Evolutionary conservation across 805 yeast genomes (phyloP), one percentile per base, ranked within the genome.

Genomic region (Lipomyces lipofer): DNA sequence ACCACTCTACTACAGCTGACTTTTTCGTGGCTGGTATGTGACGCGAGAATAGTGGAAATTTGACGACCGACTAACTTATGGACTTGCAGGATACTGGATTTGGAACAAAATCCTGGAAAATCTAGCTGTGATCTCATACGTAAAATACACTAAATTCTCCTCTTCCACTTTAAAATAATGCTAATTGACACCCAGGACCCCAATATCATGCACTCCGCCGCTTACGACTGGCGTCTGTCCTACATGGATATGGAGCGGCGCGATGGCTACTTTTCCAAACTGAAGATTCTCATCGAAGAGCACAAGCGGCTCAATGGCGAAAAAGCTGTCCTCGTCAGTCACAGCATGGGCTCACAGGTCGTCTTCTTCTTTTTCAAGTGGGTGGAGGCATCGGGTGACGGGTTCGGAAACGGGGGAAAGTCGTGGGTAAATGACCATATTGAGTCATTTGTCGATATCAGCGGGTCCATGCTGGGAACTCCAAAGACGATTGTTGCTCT

Each of bases 1-100:
- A 5, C 7, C 15, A 25, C 8, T 19, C 13, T 21, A 33, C n/a
- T 21, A 17, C 54, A 47, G 94, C 97, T 0, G 99, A 94, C 71
- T 94, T 89, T 71, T 94, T 94, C 66, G 83, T 94, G 70, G 88
- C 97, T 15, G n/a, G 54, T 39, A 13, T 35, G n/a, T 7, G 12
- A 35, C 17, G 17, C 19, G 12, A 30, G 10, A n/a, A n/a, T n/a
- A n/a, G n/a, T n/a, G n/a, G n/a, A n/a, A n/a, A n/a, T n/a, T n/a
- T n/a, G n/a, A n/a, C n/a, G n/a, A n/a, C n/a, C n/a, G n/a, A 35
- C 40, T 8, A 19, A 35, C 40, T 7, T 36, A 42, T 25, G n/a
- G 2, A n/a, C n/a, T n/a, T n/a, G n/a, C n/a, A n/a, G 99, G 99
- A 0, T 94, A 94, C 70, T 94, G 99, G 99, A 88, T 94, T 65